Evolutionary conservation across 1,284 basidiomycete species (phyloP).

Genomic region (Prillingera fragicola): DNA sequence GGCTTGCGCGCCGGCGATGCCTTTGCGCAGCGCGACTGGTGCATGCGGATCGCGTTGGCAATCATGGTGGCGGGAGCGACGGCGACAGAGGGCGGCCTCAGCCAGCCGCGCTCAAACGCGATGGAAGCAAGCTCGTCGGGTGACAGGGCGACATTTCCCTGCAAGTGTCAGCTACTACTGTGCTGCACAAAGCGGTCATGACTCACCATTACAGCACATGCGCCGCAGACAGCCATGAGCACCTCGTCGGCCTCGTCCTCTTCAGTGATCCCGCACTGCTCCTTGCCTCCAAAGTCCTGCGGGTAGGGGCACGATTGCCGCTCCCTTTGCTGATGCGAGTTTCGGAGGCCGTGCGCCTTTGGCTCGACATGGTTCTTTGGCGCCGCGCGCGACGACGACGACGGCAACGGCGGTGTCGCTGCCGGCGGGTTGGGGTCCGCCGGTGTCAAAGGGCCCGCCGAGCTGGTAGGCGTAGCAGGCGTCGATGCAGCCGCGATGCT

Average conservation of each 20-base stretch:
- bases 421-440: constrained; percentile 3
- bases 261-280: constrained; percentile 33
- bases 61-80: constrained; percentile 37
- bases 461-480: neutral
- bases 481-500: neutral
- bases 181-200: neutral
- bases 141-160: constrained; percentile 44
- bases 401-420: neutral
- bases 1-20: constrained; percentile 25
- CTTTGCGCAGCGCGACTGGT: constrained; percentile 36
- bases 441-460: constrained; percentile 3
- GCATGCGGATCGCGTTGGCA: constrained; percentile 40
- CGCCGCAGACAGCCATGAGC: constrained; percentile 42
- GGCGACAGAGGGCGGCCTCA: constrained; percentile 42
- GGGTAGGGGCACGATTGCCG: constrained; percentile 38
- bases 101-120: constrained; percentile 39
- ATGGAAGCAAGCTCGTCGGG: constrained; percentile 41
- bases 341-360: constrained; percentile 39
- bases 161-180: constrained; percentile 9
- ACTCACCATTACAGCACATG: constrained; percentile 38
- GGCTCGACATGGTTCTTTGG: constrained; percentile 21
- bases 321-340: constrained; percentile 29
- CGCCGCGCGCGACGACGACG: neutral
- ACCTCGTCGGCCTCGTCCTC: constrained; percentile 44
- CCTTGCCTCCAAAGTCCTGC: constrained; percentile 32